Evolutionary conservation across 495 filamentous ascomycete genomes (phyloP), one percentile per base, ranked within the genome.

Genomic region (Lepraria neglecta): DNA sequence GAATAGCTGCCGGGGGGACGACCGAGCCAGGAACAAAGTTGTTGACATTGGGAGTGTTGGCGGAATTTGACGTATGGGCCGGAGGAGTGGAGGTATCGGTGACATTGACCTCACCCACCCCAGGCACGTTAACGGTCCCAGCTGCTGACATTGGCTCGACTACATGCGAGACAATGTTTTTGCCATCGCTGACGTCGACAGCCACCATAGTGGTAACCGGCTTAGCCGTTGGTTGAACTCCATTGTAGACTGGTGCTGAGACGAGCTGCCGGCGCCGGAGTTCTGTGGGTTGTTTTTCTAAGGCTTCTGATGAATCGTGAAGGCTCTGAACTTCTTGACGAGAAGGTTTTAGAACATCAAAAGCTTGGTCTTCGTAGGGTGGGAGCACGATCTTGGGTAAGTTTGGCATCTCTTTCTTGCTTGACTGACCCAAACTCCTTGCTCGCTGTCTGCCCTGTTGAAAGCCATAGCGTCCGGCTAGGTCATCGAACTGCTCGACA

Each of bases 361-460:
- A 27, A 15, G 40, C 30, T 46, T 61, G 51, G 6, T 50, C 30
- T 56, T 44, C 59, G 15, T 44, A 31, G 1, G 56, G 48, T 7
- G 58, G 58, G 33, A 61, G 50, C 14, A 65, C 46, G 28, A 65
- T 44, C 31, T 62, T 62, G 14, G 64, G 64, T 33, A 61, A 12
- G 17, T 38, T 24, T 15, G 50, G 59, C 30, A 21, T 61, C 21
- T 61, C 59, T 15, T 60, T 53, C 38, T 53, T 53, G 28, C 21
- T 61, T 55, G 43, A 33, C n/a, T 38, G 50, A 38, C 51, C 59
- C 48, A 64, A 47, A 19, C 17, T 48, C 15, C 33, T 42, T 44
- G 56, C 33, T 46, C 57, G 62, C 46, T 59, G 56, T 59, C 57
- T 45, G 47, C 56, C 47, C 15, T 59, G 42, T 14, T 64, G 47